Base-by-base conservation (phyloP, 352 stramenopile genomes). In the Elongisporangium undulatum region DNA sequence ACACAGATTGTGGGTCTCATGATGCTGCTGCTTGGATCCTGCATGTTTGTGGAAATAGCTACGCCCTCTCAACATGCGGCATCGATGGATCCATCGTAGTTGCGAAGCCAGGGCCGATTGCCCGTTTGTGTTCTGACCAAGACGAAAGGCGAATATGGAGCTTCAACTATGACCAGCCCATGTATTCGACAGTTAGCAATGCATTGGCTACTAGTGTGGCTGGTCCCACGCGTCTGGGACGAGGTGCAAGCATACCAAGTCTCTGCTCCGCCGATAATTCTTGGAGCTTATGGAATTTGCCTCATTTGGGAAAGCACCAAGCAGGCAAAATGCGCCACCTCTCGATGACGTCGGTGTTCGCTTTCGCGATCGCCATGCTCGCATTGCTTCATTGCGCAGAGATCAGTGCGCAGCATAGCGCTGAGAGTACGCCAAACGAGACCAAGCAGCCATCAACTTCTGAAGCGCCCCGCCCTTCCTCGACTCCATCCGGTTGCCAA, bases 401-500 rank as follows among this genome's bases (percentile, higher is more conserved):
- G 51, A 55, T 16, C 51, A 55, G 34, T 55, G 23, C 52, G 26
- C 38, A 17, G 15, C 16, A n/a, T 21, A 20, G 20, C 34, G 22
- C 24, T 63, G 53, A 9, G 62, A 17, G 24, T 10, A 45, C 50
- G 66, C 41, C 10, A 51, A 23, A 17, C 59, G 19, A 4, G 64
- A 19, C 3, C 64, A 74, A 51, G 34, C 22, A 34, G 59, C 71
- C 34, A n/a, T 7, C 6, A 64, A 17, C 3, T 16, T 6, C 34
- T 45, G 34, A 45, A 45, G 34, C 34, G 2, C 34, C 34, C 34
- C 34, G 13, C 34, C 34, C 49, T 45, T 48, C 17, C 26, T 49
- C 53, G 10, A 55, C 66, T 34, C 64, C 68, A 41, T 85, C 74
- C 20, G 75, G 68, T 4, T 87, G 77, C 56, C 73, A 87, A 19